phyloP scores from a whole-genome alignment of 1,284 basidiomycete genomes.

The Irpex lacteus region DNA sequence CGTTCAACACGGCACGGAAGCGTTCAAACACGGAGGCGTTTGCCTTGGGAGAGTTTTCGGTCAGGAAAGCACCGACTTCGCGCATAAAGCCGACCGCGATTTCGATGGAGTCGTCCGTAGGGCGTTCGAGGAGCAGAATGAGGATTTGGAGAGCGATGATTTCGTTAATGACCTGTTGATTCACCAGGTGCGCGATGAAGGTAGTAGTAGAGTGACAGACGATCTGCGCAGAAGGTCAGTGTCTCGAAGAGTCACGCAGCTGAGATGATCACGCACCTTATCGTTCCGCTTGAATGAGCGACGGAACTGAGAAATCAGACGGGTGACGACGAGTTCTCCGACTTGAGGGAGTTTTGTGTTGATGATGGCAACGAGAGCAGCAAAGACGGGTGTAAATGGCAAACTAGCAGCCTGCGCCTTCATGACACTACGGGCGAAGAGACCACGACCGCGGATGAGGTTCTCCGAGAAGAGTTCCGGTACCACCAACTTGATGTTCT shows the following conservation, averaged over 20 bases:
- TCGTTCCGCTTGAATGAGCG: constrained; percentile 96
- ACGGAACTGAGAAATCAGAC: constrained; percentile 94
- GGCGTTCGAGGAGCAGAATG: constrained; percentile 89
- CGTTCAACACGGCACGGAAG: constrained; percentile 95
- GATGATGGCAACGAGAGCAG: constrained; percentile 90
- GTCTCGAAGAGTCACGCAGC: neutral
- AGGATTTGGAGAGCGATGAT: constrained; percentile 95
- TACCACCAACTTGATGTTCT: constrained; percentile 96
- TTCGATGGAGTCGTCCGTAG: constrained; percentile 97
- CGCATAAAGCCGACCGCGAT: constrained; percentile 97
- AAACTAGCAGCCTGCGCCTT: constrained; percentile 96
- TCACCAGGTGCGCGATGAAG: constrained; percentile 96
- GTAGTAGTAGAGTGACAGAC: constrained; percentile 94
- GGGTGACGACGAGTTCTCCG: constrained; percentile 86
- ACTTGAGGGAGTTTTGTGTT: constrained; percentile 98
- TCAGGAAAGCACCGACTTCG: constrained; percentile 94
- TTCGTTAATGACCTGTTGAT: constrained; percentile 93
- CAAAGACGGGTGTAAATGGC: constrained; percentile 97
- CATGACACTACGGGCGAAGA: constrained; percentile 95
- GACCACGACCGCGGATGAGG: constrained; percentile 84
- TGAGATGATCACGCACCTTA: constrained; percentile 67
- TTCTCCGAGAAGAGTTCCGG: constrained; percentile 95
- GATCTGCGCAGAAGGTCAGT: constrained; percentile 44
- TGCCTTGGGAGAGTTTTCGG: constrained; percentile 92
- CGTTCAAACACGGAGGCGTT: constrained; percentile 93